These are phyloP conservation scores for Glycine tomentella DNA, from an alignment of 306 rosid genomes.

Conservation along the genomic window DNA sequence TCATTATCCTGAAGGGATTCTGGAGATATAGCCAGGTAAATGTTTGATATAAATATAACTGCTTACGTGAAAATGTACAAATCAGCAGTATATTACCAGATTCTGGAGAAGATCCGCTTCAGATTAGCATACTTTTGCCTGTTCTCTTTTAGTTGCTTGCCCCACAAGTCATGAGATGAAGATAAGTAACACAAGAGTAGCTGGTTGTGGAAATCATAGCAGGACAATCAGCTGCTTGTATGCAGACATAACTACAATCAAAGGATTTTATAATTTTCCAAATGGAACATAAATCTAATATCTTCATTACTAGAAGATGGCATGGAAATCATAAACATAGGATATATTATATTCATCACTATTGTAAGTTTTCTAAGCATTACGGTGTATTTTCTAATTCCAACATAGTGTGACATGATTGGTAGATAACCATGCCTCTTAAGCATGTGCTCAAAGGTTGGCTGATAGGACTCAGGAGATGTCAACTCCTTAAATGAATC, in stretches of 20 bases:
- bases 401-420: no score
- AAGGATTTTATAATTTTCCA: slow-evolving; percentile 28
- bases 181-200: slow-evolving; percentile 81
- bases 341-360: no score
- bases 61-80: slow-evolving; percentile 26
- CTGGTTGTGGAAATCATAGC: slow-evolving; percentile 58
- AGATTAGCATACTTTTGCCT: slow-evolving; percentile 67
- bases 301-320: not conserved
- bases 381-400: no score
- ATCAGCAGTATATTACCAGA: slow-evolving; percentile 68
- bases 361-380: no score
- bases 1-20: slow-evolving; percentile 22
- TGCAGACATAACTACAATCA: slow-evolving; percentile 37
- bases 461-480: no score
- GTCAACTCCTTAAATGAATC: no score
- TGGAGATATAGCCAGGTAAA: not conserved
- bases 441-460: no score
- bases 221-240: slow-evolving; percentile 43
- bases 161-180: slow-evolving; percentile 74
- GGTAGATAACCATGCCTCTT: no score
- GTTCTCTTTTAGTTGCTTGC: slow-evolving; percentile 61
- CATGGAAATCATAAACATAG: not conserved
- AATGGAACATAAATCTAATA: slow-evolving; percentile 23
- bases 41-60: slow-evolving; percentile 18
- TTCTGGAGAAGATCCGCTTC: slow-evolving; percentile 75